These are phyloP conservation scores for Davidsoniella eucalypti DNA, from an alignment of 2,329 filamentous ascomycete genomes.

Conservation along the genomic window DNA sequence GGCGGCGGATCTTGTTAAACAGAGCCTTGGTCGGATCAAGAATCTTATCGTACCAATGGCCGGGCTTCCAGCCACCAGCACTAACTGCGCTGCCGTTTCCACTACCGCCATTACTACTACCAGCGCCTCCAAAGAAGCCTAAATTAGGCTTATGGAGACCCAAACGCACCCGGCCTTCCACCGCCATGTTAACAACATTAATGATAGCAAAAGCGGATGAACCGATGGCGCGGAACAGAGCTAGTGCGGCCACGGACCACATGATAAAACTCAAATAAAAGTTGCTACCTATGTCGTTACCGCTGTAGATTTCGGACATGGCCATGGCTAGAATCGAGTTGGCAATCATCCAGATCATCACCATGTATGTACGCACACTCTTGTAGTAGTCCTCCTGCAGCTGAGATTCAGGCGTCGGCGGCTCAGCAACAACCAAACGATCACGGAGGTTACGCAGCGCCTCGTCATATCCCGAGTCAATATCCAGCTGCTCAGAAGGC, in stretches of 20 bases:
- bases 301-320: constrained; percentile 69
- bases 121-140: constrained; percentile 1
- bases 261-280: constrained; percentile 86
- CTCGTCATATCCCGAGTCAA: constrained; percentile 94
- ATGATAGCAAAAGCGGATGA: constrained; percentile 68
- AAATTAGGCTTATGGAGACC: constrained; percentile 32
- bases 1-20: constrained; percentile 4
- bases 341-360: constrained; percentile 80
- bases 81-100: neutral
- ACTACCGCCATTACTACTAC: neutral
- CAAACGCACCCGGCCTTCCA: constrained; percentile 62
- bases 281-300: constrained; percentile 58
- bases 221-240: constrained; percentile 75
- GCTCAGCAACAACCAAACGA: constrained; percentile 60
- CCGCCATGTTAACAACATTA: constrained; percentile 66
- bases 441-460: constrained; percentile 91
- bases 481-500: constrained; percentile 94
- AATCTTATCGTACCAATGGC: constrained; percentile 10
- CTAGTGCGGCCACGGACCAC: constrained; percentile 75
- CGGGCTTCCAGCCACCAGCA: constrained; percentile 12
- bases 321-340: constrained; percentile 92
- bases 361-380: constrained; percentile 94
- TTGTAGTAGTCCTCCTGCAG: constrained; percentile 98
- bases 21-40: constrained; percentile 11
- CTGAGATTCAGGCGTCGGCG: constrained; percentile 53